Evolutionary conservation across 148 eudicot genomes (phyloP), one percentile per base, ranked within the genome.

Genomic region (Tetragonia tetragonoides): DNA sequence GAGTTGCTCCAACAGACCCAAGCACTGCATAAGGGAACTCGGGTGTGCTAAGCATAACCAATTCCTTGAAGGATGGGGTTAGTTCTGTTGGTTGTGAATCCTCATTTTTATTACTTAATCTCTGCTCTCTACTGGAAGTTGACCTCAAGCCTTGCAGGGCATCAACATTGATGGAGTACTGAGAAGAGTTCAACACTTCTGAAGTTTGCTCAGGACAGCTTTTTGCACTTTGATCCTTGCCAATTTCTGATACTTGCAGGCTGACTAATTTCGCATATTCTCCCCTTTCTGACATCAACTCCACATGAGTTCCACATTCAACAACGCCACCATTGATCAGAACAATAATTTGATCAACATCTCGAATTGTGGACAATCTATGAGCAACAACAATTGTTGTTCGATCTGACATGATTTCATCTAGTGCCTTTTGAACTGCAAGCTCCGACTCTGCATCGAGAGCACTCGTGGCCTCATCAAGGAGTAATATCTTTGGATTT

Each of bases 401-500:
- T 66, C 92, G 77, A 12, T 81, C 62, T 10, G 86, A 84, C 89
- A 87, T 86, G 67, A 88, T 84, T 78, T 69, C 24, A 44, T 85
- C 81, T 28, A 88, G 78, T 47, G 97, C 92, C 80, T 87, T 84
- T 83, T 90, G 97, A 73, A 92, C 93, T 2, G 81, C 65, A 64
- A 66, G 64, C 77, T 92, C 97, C 34, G 97, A 92, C 81, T 90
- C 93, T 10, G 88, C 83, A 81, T 92, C 97, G 67, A 92, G 92
- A 73, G 97, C 97, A 79, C 93, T 90, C 23, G 97, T 91, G 23
- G 97, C 93, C 77, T 89, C 93, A 69, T 91, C 93, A 12, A 89
- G 86, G 21, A 90, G 89, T 47, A 89, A 73, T 77, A 89, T 82
- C 83, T 84, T 88, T 40, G 93, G 97, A 72, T 91, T 84, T 77